Conservation (phyloP, 768 basidiomycete species). For the Mycena metata region DNA sequence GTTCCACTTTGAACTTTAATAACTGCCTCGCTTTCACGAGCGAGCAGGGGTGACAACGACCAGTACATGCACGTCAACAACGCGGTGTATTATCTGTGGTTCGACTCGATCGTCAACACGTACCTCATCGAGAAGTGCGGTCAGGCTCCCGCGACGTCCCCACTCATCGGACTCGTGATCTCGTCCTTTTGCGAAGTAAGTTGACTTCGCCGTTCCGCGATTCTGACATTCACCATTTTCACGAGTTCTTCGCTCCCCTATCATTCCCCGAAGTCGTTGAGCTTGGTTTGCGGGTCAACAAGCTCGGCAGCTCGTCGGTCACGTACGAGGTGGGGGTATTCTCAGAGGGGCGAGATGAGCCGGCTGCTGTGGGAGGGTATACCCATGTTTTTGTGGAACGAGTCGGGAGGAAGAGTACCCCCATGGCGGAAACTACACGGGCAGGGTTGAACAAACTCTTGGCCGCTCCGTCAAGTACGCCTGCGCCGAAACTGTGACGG, state of each 20-base stretch:
- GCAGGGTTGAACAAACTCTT: conserved; percentile 62
- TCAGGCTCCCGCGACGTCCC: conserved; percentile 63
- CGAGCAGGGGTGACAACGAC: conserved; percentile 85
- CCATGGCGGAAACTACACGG: conserved; percentile 58
- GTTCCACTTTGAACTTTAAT: conserved; percentile 7
- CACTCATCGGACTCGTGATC: conserved; percentile 81
- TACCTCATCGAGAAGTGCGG: conserved; percentile 79
- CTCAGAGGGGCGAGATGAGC: conserved; percentile 55
- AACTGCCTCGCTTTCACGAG: neutral
- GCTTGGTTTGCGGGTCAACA: conserved; percentile 76
- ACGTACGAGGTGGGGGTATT: conserved; percentile 87
- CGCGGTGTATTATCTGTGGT: conserved; percentile 83
- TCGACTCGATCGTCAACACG: conserved; percentile 86
- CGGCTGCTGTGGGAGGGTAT: conserved; percentile 69
- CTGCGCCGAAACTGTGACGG: conserved; percentile 39
- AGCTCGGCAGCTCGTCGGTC: conserved; percentile 81
- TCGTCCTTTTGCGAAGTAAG: conserved; percentile 79
- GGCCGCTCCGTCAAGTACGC: neutral
- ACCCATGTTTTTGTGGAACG: conserved; percentile 89
- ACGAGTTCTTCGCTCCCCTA: conserved; percentile 78
- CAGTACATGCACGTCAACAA: conserved; percentile 89
- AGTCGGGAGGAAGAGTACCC: conserved; percentile 65
- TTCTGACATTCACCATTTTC: neutral
- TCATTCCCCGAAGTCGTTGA: conserved; percentile 81
- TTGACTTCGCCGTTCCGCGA: neutral